Conservation (phyloP, 768 basidiomycete species). For the Tricholoma bakamatsutake region DNA sequence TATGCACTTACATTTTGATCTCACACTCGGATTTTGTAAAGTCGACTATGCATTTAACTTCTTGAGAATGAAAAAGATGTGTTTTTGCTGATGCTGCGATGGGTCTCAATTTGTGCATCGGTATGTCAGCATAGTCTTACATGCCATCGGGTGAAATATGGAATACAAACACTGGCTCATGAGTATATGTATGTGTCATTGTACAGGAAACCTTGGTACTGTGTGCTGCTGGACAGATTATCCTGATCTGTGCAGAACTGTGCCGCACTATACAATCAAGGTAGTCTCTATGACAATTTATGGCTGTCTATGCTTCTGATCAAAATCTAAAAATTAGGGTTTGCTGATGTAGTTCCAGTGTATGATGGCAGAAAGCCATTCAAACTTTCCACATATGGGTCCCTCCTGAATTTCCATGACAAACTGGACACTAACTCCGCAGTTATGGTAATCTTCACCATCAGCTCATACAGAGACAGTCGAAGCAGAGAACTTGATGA, state of each 20-base stretch:
- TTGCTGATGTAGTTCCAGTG: no score
- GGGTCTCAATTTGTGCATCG: no score
- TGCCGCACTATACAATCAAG: not conserved
- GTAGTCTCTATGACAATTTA: not conserved
- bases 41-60: not conserved
- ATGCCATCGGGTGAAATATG: not conserved
- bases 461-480: no score
- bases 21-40: not conserved
- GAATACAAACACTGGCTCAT: not conserved
- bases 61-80: not conserved
- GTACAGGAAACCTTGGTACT: not conserved
- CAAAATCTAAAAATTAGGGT: not conserved
- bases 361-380: no score
- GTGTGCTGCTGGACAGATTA: not conserved
- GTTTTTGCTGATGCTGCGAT: no score
- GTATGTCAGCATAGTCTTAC: not conserved
- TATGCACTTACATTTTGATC: not conserved
- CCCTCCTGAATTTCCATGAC: no score
- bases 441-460: no score
- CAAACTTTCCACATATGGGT: no score
- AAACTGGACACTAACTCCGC: no score
- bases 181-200: not conserved
- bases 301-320: not conserved
- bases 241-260: not conserved
- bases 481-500: no score